Conservation (phyloP, 768 basidiomycete genomes). For the Boletus vinaceobasis region DNA sequence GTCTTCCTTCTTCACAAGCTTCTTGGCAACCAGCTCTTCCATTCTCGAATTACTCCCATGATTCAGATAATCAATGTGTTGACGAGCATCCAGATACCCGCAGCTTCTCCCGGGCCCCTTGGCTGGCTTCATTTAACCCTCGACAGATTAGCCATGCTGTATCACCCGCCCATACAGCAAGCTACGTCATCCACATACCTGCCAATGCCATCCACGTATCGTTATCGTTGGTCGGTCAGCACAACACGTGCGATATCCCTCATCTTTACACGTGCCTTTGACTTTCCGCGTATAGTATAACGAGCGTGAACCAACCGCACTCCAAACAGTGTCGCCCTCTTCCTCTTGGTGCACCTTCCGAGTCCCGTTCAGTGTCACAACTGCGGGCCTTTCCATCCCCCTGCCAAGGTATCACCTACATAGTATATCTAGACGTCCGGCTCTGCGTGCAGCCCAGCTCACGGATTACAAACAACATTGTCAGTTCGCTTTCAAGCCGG, state of each 20-base stretch:
- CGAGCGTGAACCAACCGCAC: not conserved
- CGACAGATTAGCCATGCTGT: slow-evolving; percentile 4
- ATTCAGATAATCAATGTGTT: slow-evolving; percentile 7
- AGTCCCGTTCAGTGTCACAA: not conserved
- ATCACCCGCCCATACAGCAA: not conserved
- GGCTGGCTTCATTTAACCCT: not conserved
- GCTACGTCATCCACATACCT: not conserved
- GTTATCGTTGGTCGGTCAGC: not conserved
- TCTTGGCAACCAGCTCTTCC: not conserved
- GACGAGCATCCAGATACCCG: not conserved
- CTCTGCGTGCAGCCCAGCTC: not conserved
- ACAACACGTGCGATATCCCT: not conserved
- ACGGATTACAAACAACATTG: not conserved
- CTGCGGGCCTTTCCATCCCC: not conserved
- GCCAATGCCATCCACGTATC: not conserved
- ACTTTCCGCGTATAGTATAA: not conserved
- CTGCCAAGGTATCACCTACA: not conserved
- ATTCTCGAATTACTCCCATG: not conserved
- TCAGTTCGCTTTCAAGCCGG: not conserved
- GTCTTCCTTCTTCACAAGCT: not conserved
- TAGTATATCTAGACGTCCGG: too few relatives aligned
- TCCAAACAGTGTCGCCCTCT: too few relatives aligned
- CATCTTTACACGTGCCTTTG: slow-evolving; percentile 5
- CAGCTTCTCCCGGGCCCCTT: slow-evolving; percentile 2
- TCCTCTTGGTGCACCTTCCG: too few relatives aligned